These are phyloP conservation scores for Cutaneotrichosporon mucoides DNA, from an alignment of 1,284 basidiomycete genomes.

Conservation along the genomic window DNA sequence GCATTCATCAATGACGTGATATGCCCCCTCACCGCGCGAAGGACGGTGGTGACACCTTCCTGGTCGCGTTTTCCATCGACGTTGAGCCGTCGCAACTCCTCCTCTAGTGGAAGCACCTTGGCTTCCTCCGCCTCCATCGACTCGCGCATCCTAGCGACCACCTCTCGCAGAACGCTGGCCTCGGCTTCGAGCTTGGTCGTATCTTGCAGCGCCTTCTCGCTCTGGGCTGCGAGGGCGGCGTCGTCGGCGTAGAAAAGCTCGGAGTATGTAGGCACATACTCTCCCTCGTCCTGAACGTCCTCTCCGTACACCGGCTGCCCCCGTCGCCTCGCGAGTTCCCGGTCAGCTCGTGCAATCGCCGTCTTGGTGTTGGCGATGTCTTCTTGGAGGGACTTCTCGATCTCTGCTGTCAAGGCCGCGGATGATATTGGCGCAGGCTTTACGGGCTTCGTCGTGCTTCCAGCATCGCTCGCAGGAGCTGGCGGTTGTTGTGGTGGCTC, in stretches of 20 bases:
- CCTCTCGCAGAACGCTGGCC: conserved; percentile 18
- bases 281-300: too few relatives aligned
- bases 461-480: background rate
- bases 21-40: conserved; percentile 23
- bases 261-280: background rate
- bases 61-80: conserved; percentile 26
- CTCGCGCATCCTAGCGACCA: conserved; percentile 21
- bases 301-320: conserved; percentile 8
- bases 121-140: conserved; percentile 28
- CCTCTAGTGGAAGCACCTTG: conserved; percentile 22
- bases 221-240: conserved; percentile 4
- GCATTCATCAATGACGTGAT: conserved; percentile 11
- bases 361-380: conserved; percentile 35
- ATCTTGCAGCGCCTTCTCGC: conserved; percentile 4
- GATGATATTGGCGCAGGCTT: background rate
- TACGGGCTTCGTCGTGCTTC: background rate
- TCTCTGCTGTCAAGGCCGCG: conserved; percentile 37
- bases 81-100: conserved; percentile 24
- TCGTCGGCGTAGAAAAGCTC: conserved; percentile 1
- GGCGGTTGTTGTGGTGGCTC: background rate
- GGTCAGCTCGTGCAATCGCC: conserved; percentile 28
- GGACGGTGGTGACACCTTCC: conserved; percentile 21
- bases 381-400: conserved; percentile 37
- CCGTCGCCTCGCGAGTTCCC: conserved; percentile 18
- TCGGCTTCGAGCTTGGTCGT: conserved; percentile 14